Evolutionary conservation across 306 rosid genomes (phyloP).

Genomic region (Styphnolobium japonicum): DNA sequence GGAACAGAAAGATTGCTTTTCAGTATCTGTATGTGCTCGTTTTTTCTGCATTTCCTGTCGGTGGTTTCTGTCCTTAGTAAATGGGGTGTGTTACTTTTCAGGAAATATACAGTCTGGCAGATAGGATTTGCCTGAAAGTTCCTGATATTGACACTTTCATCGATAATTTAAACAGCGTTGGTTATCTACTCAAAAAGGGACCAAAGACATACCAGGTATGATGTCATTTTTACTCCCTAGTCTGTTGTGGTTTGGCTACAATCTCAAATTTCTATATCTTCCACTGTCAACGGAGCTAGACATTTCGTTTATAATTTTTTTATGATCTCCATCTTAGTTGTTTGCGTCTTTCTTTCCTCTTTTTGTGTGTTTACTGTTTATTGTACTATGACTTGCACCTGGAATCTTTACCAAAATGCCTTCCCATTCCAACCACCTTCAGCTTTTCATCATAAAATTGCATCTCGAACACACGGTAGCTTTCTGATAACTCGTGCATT

Average conservation of each 20-base stretch:
- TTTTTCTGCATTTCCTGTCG: not conserved
- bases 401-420: not conserved
- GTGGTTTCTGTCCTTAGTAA: not conserved
- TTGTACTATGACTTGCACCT: not conserved
- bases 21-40: slow-evolving; percentile 60
- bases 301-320: not conserved
- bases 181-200: slow-evolving; percentile 87
- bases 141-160: slow-evolving; percentile 84
- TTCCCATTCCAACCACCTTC: not conserved
- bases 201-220: slow-evolving; percentile 87
- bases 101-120: slow-evolving; percentile 94
- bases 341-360: not conserved
- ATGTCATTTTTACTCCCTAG: slow-evolving; percentile 2
- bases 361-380: not conserved
- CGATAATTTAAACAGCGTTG: slow-evolving; percentile 76
- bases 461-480: not conserved
- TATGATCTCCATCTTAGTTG: not conserved
- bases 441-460: no score
- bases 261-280: not conserved
- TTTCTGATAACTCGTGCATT: not conserved
- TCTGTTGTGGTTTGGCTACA: not conserved
- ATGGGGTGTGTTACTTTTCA: slow-evolving; percentile 35
- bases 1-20: slow-evolving; percentile 79
- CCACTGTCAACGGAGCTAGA: not conserved
- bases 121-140: slow-evolving; percentile 73